Base-by-base conservation (phyloP, 228 moss, liverwort and hornwort species). In the Sphagnum fallax region DNA sequence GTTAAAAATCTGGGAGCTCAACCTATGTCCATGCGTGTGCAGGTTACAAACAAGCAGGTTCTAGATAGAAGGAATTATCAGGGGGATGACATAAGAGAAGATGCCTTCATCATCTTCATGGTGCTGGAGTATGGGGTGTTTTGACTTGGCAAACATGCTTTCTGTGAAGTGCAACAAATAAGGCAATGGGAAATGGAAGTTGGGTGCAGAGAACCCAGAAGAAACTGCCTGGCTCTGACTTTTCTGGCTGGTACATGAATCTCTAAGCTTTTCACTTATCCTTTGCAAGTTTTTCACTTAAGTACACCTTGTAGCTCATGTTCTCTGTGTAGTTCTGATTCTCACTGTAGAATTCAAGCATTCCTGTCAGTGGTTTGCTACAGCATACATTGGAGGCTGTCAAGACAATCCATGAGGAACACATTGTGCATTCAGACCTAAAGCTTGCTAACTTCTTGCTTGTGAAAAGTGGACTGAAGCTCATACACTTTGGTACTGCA, bases 381-480 rank as follows among this genome's bases (percentile, higher is more conserved):
- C 92, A 95, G 98, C 98, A 93, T 83, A 90, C 94, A 79, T 77
- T 98, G 16, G 68, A 82, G 68, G 94, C 98, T 65, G 98, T 98
- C 57, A 80, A 79, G 78, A 94, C 98, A 52, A 98, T 98, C 61
- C 98, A 98, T 51, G 88, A 98, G 12, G 98, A 92, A 73, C 90
- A 94, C 8, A 94, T 98, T 16, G 98, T 98, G 67, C 98, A 94
- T 78, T 88, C 98, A 75, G 98, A 98, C 74, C 78, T 94, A 61
- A 98, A 98, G 89, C 98, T 94, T 52, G 93, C 98, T 67, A 98
- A 98, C 80, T 98, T 98, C 72, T 82, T 98, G 81, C 82, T 93
- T 78, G 98, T 98, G 10, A 87, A 81, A 79, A 94, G 98, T 62
- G 94, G 94, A 64, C 68, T 98, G 71, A 98, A 98, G 71, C 86